Percentiles rank a stretch among this genome's conserved stretches.
Conservation (phyloP, 345 rosid genomes). For the Heritiera littoralis region DNA sequence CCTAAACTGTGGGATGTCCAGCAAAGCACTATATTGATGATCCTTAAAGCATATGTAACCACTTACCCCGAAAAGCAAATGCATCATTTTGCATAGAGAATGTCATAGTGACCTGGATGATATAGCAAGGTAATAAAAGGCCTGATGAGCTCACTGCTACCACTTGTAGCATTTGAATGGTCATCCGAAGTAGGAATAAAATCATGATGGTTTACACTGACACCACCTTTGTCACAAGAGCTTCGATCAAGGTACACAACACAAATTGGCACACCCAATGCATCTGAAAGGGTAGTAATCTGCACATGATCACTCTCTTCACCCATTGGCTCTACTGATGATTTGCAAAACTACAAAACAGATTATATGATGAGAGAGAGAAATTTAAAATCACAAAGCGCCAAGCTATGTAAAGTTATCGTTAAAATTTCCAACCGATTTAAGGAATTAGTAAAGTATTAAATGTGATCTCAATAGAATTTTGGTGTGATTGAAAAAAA, state of each 20-base stretch:
- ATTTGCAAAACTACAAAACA: conserved; percentile 87
- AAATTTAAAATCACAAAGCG: not conserved
- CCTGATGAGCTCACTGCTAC: conserved; percentile 33
- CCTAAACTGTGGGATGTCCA: not conserved
- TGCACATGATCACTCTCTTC: conserved; percentile 99
- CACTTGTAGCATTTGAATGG: conserved; percentile 35
- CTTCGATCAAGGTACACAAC: conserved; percentile 96
- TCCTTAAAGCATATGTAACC: conserved; percentile 7
- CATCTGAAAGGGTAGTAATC: conserved; percentile 93
- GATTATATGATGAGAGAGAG: conserved; percentile 15
- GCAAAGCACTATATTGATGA: conserved; percentile 1
- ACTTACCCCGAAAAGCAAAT: conserved; percentile 36
- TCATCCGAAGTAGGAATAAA: conserved; percentile 54
- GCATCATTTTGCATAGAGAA: conserved; percentile 79
- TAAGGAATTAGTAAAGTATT: not conserved
- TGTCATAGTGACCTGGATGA: conserved; percentile 99
- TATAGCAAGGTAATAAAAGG: conserved; percentile 88
- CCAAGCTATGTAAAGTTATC: not conserved
- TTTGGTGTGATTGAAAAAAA: not conserved
- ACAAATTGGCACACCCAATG: conserved; percentile 87
- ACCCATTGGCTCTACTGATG: conserved; percentile 99
- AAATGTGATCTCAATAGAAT: not conserved
- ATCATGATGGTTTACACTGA: conserved; percentile 89
- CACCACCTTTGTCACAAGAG: conserved; percentile 71
- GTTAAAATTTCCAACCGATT: conserved; percentile 1